Evolutionary conservation across 805 yeast species (phyloP), one percentile per base, ranked within the genome.

Genomic region (Pichia rugopelliculosa): DNA sequence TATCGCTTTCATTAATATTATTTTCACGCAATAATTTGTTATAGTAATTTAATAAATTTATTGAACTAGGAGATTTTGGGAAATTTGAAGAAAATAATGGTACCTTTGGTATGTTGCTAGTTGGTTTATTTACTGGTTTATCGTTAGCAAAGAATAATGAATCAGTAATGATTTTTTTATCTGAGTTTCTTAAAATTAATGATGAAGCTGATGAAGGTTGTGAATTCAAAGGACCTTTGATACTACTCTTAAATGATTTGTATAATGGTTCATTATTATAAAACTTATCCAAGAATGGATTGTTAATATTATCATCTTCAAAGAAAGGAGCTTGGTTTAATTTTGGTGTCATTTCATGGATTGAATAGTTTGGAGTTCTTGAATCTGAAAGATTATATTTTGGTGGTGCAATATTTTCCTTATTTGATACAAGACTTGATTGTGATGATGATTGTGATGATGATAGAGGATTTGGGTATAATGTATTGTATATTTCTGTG

Each of bases 291-390:
- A 39, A 21, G 17, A 41, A 46, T 9, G 45, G 45, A 26, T 46
- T 41, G 15, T 2, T 3, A 6, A 6, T 6, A n/a, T 30, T 30
- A n/a, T 15, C n/a, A 6, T 30, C 21, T 22, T 26, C 22, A 37
- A 38, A 42, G 17, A 21, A 7, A 18, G 46, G 42, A 20, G 15
- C 21, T 3, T n/a, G 23, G 8, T 34, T 12, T 3, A 41, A 13
- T 30, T 23, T 36, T 27, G 44, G 49, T 11, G 49, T 44, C 15
- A 3, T 1, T 23, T 33, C 22, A 3, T 25, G 15, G 6, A 47
- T 27, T 8, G 36, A n/a, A 21, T 30, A 47, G 13, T 43, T 47
- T 17, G 50, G 47, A 21, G 39, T 39, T n/a, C 36, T 22, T 3
- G 50, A 47, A 13, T 17, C 18, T 21, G 39, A 27, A 11, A 47